Percentiles rank a stretch among this genome's conserved stretches.
Conservation (phyloP, 2,329 filamentous ascomycete species). For the Cryphonectria naterciae region DNA sequence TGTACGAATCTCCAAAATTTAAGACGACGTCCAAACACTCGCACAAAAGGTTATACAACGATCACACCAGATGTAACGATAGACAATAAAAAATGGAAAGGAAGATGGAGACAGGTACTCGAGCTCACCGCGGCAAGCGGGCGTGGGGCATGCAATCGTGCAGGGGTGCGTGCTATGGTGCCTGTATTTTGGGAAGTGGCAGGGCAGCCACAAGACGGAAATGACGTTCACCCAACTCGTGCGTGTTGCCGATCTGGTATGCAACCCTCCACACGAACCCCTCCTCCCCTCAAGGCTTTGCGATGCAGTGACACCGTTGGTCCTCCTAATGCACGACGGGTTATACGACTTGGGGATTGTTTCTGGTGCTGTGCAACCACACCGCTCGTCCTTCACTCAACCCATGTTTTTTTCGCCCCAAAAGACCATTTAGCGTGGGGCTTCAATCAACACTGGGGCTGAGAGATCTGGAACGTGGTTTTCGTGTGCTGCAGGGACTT, state of each 20-base stretch:
- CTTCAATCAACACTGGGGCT: neutral
- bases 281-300: neutral
- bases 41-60: neutral
- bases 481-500: neutral
- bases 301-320: neutral
- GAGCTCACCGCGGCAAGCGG: conserved; percentile 10
- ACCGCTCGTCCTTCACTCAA: neutral
- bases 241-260: neutral
- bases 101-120: neutral
- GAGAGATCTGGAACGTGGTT: neutral
- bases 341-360: neutral
- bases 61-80: neutral
- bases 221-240: conserved; percentile 6
- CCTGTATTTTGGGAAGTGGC: neutral
- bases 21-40: neutral
- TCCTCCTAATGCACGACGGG: neutral
- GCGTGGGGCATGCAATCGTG: conserved; percentile 1
- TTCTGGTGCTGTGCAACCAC: neutral
- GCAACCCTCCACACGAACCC: neutral
- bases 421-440: neutral
- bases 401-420: neutral
- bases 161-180: neutral
- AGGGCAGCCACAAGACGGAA: conserved; percentile 1
- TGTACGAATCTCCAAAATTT: neutral
- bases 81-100: neutral